Evolutionary conservation across 257 asterid species (phyloP).

Genomic region (Lithospermum erythrorhizon): DNA sequence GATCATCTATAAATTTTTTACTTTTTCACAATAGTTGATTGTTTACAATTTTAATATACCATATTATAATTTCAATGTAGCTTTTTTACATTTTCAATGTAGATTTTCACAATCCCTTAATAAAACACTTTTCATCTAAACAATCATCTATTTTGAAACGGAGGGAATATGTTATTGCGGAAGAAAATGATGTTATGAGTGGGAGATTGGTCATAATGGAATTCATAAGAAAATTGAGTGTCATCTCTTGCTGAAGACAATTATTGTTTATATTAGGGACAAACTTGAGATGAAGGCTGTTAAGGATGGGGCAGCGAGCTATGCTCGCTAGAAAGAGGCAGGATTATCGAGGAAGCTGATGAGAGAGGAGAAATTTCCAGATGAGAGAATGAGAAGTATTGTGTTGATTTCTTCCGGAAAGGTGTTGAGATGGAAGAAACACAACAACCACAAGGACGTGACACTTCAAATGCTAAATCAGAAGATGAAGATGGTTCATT

Average conservation of each 20-base stretch:
- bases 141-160: too few relatives aligned
- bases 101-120: too few relatives aligned
- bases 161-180: neutral
- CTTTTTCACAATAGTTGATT: too few relatives aligned
- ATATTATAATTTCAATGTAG: too few relatives aligned
- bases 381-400: slow-evolving; percentile 83
- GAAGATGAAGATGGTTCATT: slow-evolving; percentile 30
- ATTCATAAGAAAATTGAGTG: neutral
- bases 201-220: neutral
- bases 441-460: slow-evolving; percentile 21
- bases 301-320: slow-evolving; percentile 78
- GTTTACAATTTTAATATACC: too few relatives aligned
- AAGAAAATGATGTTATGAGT: neutral
- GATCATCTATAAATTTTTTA: too few relatives aligned
- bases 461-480: slow-evolving; percentile 21
- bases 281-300: slow-evolving; percentile 89
- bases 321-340: slow-evolving; percentile 92
- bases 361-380: slow-evolving; percentile 84
- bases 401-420: slow-evolving; percentile 89
- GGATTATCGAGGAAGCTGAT: slow-evolving; percentile 63
- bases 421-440: slow-evolving; percentile 39
- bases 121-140: too few relatives aligned
- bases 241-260: neutral
- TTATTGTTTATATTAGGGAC: slow-evolving; percentile 43
- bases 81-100: too few relatives aligned